Base-by-base conservation (phyloP, 2,329 filamentous ascomycete species). In the Sporothrix brasiliensis region DNA sequence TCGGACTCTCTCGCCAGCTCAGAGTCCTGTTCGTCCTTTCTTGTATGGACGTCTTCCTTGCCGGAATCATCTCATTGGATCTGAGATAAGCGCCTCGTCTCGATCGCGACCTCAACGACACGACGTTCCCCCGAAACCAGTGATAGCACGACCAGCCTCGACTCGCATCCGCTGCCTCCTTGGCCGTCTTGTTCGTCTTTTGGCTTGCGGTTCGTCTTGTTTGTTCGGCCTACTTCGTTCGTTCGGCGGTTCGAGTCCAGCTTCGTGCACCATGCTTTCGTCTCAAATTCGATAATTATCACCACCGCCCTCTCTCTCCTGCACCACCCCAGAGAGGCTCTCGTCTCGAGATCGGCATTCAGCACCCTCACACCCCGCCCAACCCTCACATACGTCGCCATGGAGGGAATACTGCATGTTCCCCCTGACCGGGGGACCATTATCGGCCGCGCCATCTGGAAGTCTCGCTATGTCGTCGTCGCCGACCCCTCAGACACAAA, bases 391-490 rank as follows among this genome's bases (percentile, higher is more conserved):
- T 41, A 11, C 52, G 21, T 49, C 34, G 66, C 41, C n/a, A 86
- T 86, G 83, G 85, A 87, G 75, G 85, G 84, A 24, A 77, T 79
- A 74, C 78, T 87, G 75, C 77, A 82, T 69, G 79, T 83, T 41
- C 85, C 85, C 68, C 85, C 85, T 3, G 85, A 86, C 74, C 79
- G 84, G 75, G 82, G 82, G 50, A 82, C 82, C 58, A 83, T 87
- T 65, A 81, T 87, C 69, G 84, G 84, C 63, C 80, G 83, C 69
- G 81, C 84, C 21, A 71, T 83, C 49, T 87, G 85, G 84, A 87
- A 87, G 87, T 75, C 84, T 76, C 87, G 88, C 78, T 89, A 87
- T 77, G 83, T 90, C 63, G 81, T 88, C 70, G 80, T 89, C 70
- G 86, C 86, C 76, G 77, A 70, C 73, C 79, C 41, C 77, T 77